phyloP scores from a whole-genome alignment of 164 flowering plant genomes.

The Berberis vulgaris region DNA sequence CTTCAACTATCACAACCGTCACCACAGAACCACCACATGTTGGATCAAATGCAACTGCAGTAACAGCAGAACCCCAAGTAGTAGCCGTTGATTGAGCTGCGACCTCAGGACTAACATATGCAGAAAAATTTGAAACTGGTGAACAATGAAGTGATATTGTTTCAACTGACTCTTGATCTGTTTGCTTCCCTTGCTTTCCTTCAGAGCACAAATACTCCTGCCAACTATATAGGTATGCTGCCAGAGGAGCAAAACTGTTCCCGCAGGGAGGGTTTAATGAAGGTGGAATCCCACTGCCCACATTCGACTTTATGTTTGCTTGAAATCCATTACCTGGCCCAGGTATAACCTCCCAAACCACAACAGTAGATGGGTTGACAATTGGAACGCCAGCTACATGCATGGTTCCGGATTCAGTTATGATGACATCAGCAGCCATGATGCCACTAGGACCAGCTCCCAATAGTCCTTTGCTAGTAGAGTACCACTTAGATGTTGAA shows the following conservation, averaged over 20 bases:
- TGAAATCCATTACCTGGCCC: constrained; percentile 92
- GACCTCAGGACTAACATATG: constrained; percentile 96
- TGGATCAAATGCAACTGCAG: constrained; percentile 98
- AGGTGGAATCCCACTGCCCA: constrained; percentile 63
- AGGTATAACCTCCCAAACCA: constrained; percentile 99
- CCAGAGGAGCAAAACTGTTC: constrained; percentile 92
- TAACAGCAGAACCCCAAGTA: constrained; percentile 99
- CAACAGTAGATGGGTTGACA: constrained; percentile 97
- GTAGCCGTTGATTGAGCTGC: constrained; percentile 93
- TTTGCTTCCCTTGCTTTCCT: constrained; percentile 47
- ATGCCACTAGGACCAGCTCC: constrained; percentile 99
- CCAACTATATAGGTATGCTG: constrained; percentile 93
- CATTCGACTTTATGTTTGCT: constrained; percentile 52
- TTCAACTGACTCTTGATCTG: constrained; percentile 12
- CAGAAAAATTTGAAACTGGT: constrained; percentile 99
- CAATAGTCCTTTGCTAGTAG: constrained; percentile 87
- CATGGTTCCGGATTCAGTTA: constrained; percentile 92
- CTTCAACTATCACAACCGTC: constrained; percentile 93
- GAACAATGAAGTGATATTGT: constrained; percentile 81
- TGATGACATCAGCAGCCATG: constrained; percentile 98
- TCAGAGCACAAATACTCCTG: constrained; percentile 76
- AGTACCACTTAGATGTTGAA: constrained; percentile 72
- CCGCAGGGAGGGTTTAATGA: constrained; percentile 74
- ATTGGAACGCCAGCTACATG: constrained; percentile 99
- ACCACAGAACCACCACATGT: constrained; percentile 97